Evolutionary conservation across 345 rosid genomes (phyloP).

Genomic region (Triadica sebifera): DNA sequence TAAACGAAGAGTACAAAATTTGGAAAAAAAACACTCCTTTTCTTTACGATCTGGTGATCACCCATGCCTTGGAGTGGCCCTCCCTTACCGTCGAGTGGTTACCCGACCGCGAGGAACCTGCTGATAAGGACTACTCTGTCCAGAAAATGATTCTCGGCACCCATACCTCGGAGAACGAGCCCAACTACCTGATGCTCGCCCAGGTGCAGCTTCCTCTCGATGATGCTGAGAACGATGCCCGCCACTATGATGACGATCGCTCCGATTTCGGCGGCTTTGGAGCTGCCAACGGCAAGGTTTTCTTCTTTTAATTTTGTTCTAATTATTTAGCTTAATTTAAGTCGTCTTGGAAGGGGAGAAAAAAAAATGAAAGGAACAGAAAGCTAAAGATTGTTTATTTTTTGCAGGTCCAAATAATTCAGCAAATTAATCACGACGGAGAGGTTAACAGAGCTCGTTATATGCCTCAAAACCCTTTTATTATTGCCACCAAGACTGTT

Average conservation of each 20-base stretch:
- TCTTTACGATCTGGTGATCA: conserved; percentile 90
- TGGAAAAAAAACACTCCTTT: conserved; percentile 99
- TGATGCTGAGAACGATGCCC: conserved; percentile 85
- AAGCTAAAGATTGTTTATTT: not conserved
- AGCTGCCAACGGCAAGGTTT: conserved; percentile 83
- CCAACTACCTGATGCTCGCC: conserved; percentile 92
- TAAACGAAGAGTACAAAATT: conserved; percentile 96
- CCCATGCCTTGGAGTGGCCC: conserved; percentile 99
- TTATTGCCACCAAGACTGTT: conserved; percentile 93
- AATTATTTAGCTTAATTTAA: not conserved
- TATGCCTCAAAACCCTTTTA: conserved; percentile 91
- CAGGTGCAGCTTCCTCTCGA: conserved; percentile 96
- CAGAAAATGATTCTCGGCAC: conserved; percentile 98
- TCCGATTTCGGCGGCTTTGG: conserved; percentile 82
- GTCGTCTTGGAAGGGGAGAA: no score
- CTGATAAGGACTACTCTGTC: conserved; percentile 86
- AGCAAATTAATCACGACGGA: conserved; percentile 96
- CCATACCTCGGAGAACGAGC: conserved; percentile 97
- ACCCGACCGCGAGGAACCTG: conserved; percentile 90
- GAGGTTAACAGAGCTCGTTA: conserved; percentile 98
- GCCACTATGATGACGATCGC: conserved; percentile 90
- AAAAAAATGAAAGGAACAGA: not conserved
- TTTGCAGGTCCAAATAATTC: conserved; percentile 81
- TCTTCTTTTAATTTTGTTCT: no score
- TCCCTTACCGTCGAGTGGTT: conserved; percentile 97